phyloP scores from a whole-genome alignment of 108 stramenopile species.

The Nannochloropsis oceanica region DNA sequence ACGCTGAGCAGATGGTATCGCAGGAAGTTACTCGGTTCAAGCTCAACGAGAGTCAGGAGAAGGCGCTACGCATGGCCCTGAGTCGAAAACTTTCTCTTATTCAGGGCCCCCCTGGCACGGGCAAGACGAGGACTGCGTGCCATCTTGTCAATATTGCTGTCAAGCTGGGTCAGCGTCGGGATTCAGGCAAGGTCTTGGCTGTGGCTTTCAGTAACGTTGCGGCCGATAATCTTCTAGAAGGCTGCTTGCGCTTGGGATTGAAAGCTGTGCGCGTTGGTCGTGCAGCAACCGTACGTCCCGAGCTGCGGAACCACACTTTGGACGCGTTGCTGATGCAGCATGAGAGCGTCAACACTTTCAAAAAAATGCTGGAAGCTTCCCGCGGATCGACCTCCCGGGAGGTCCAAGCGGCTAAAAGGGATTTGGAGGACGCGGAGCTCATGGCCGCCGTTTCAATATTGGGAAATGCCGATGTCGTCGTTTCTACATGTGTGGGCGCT shows the following conservation, averaged over 20 bases:
- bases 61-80: conserved; percentile 9
- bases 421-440: conserved; percentile 42
- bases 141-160: conserved; percentile 1
- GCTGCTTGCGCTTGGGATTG: conserved; percentile 46
- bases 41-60: conserved; percentile 14
- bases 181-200: conserved; percentile 20
- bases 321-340: conserved; percentile 14
- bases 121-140: conserved; percentile 39
- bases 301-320: conserved; percentile 34
- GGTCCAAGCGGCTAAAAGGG: conserved; percentile 51
- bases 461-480: conserved; percentile 72
- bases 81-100: background rate
- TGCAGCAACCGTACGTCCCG: conserved; percentile 74
- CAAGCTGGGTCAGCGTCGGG: background rate
- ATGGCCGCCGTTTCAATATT: conserved; percentile 26
- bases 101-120: conserved; percentile 43
- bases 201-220: conserved; percentile 75
- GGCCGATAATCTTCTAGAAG: conserved; percentile 90
- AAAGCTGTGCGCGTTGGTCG: conserved; percentile 75
- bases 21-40: background rate
- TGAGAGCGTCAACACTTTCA: background rate
- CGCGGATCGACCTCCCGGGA: conserved; percentile 15
- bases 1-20: background rate
- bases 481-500: conserved; percentile 83
- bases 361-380: conserved; percentile 25